Base-by-base conservation (phyloP, 768 basidiomycete species). In the Megacollybia marginata region DNA sequence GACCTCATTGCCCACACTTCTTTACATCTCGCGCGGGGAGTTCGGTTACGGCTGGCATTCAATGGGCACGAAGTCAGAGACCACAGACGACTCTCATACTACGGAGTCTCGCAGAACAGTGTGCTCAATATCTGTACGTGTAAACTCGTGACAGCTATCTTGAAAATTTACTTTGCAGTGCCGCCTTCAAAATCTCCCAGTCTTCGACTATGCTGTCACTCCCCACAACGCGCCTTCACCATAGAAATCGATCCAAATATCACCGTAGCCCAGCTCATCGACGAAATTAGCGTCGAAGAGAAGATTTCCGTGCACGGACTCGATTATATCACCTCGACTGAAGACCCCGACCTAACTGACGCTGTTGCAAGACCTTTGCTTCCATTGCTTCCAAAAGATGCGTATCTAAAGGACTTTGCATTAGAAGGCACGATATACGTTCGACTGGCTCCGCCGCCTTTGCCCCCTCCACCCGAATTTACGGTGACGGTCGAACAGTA, bases 221-320 rank as follows among this genome's bases (percentile, higher is more conserved):
- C 6, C 23, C 23, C 2, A 6, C 23, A 28, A 28, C 23, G 23
- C 23, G 2, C 23, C 23, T 28, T 28, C 6, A 6, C 23, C 6
- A 28, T 28, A 28, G 23, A 28, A 28, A 6, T 28, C 6, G 23
- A 2, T 28, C 23, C 23, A 2, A 28, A 28, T 28, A 28, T 28
- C 23, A 44, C 51, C 7, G 34, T 55, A 16, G 50, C 40, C 18
- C 51, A 52, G 33, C 47, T 55, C 9, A 48, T 44, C 20, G 23
- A 47, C 12, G 42, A 55, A 16, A 49, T 55, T 31, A 10, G 43
- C 19, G 38, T 55, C 42, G 54, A 55, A 36, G 54, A 55, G 38
- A 48, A 45, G 19, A 28, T 52, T 1, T 47, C 42, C 12, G 54
- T 51, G 9, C 19, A 18, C n/a, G 18, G 48, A 32, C 47, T 55